Evolutionary conservation across 768 basidiomycete genomes (phyloP), one percentile per base, ranked within the genome.

Genomic region (Boletus tomentosulus): DNA sequence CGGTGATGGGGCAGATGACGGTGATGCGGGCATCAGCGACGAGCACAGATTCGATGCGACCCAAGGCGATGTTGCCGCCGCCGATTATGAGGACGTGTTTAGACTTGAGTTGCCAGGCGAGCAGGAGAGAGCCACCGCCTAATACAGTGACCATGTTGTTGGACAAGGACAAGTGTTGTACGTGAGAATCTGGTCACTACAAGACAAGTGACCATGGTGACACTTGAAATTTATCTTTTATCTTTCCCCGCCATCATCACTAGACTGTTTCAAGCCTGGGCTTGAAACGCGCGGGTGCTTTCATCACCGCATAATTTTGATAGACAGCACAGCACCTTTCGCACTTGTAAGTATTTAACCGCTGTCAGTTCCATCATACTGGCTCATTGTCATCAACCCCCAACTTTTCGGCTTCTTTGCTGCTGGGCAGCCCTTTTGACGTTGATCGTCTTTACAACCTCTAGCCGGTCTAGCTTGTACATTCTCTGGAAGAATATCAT

Each of bases 81-180:
- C 97, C 97, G 60, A 98, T 83, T 62, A 98, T 82, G 65, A 98
- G 86, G 44, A 97, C 92, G 19, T 75, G 78, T 61, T 89, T 92
- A 61, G 79, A 74, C 54, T 82, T 84, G 68, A 98, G 87, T 70
- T 96, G 94, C 89, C 92, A 97, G 34, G 97, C 96, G 58, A 98
- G 75, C 38, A 98, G 80, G 43, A 98, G 81, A 1, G 94, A 95
- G 7, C 84, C 85, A 12, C 87, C 85, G 41, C 78, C 75, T 0
- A 30, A 44, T 13, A 19, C 28, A 56, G 39, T 1, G 28, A 60
- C 22, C 60, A 66, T 65, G 12, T 6, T 10, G 15, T 30, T 39
- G 24, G 13, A 10, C 27, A 13, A 8, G 50, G 16, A 41, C n/a
- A 28, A 27, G 35, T 35, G 45, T 30, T 10, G 30, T 47, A n/a